Base-by-base conservation (phyloP, 2,329 filamentous ascomycete species). In the Nemania sp. region DNA sequence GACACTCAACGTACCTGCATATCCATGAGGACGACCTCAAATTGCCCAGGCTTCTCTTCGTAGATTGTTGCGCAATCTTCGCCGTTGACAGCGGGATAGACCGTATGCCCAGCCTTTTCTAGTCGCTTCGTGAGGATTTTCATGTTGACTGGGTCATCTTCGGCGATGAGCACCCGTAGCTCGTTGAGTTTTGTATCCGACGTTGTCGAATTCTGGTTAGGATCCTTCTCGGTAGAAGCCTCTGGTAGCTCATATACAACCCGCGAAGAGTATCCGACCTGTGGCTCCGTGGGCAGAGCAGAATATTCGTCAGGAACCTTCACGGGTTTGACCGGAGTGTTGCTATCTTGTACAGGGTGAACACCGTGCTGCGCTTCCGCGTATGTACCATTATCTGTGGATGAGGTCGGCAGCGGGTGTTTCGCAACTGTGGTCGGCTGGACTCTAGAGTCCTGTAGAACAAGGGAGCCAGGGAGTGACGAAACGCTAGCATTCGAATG, bases 121-220 rank as follows among this genome's bases (percentile, higher is more conserved):
- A 96, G 71, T 11, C 91, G 77, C 65, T 95, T 95, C 64, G 84
- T 83, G 34, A 96, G 75, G 36, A 96, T 89, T 54, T 85, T 88
- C 71, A 89, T 89, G 63, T 96, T 96, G 62, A 95, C 86, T 0
- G 90, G 90, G 63, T 96, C 91, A 61, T 96, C 91, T 66, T 96
- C 91, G 0, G 91, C 91, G 30, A 96, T 83, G 19, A 96, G 76
- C 2, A 95, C 83, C 15, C 80, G 78, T 60, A 91, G 75, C 31
- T 80, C 57, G 11, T 50, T 28, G 6, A 46, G 45, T 5, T 54
- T 26, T 12, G 22, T 24, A 22, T 30, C 19, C 4, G 49, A 20
- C 15, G 30, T 9, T 19, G 40, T 22, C 7, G 46, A 49, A 12
- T 17, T 49, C 30, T 58, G 47, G 15, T 44, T 17, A 19, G 24